Conservation (phyloP, 2,329 filamentous ascomycete genomes). For the Byssoonygena ceratinophila region DNA sequence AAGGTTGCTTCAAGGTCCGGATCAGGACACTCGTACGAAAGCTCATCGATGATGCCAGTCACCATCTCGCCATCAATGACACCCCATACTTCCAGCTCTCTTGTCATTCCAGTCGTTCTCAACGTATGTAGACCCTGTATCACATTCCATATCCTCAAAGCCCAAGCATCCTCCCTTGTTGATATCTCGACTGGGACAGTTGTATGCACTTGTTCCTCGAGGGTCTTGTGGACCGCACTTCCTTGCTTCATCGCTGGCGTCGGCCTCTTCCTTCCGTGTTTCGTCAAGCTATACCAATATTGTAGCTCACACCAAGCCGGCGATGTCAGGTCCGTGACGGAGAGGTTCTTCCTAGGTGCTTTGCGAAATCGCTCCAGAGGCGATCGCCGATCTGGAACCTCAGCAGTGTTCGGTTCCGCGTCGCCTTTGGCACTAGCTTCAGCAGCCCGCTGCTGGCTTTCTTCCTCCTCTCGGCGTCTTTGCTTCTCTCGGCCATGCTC, state of each 20-base stretch:
- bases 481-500: constrained; percentile 29
- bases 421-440: constrained; percentile 12
- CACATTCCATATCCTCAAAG: constrained; percentile 77
- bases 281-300: constrained; percentile 76
- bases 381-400: constrained; percentile 38
- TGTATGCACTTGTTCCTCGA: constrained; percentile 77
- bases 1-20: constrained; percentile 53
- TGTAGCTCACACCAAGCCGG: constrained; percentile 95
- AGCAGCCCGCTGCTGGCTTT: neutral
- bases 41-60: constrained; percentile 79
- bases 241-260: constrained; percentile 80
- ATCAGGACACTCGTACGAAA: constrained; percentile 69
- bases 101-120: constrained; percentile 58
- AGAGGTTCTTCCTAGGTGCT: constrained; percentile 65
- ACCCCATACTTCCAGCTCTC: constrained; percentile 79
- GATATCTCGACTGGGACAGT: constrained; percentile 61
- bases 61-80: constrained; percentile 69
- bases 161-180: constrained; percentile 72
- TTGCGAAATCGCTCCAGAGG: constrained; percentile 71
- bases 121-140: constrained; percentile 72
- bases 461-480: constrained; percentile 25
- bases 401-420: constrained; percentile 16
- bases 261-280: constrained; percentile 60
- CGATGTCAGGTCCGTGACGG: constrained; percentile 76
- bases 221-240: constrained; percentile 63